Percentiles rank a stretch among this genome's conserved stretches.
Conservation (phyloP, 176 grass and related monocot species). For the Carex parvula region DNA sequence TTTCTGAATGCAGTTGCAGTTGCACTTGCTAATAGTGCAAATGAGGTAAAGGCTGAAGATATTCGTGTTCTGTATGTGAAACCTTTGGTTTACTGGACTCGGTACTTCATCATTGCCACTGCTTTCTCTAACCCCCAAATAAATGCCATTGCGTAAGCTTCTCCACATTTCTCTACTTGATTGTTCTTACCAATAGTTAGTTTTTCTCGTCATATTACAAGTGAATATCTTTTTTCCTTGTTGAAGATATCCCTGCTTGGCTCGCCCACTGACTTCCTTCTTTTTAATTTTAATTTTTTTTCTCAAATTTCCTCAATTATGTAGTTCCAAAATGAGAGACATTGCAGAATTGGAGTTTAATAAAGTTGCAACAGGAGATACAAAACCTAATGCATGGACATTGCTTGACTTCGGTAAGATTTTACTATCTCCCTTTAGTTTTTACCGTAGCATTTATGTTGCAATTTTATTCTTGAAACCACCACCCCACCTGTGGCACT, state of each 20-base stretch:
- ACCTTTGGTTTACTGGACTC: slow-evolving; percentile 93
- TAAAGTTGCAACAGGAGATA: slow-evolving; percentile 81
- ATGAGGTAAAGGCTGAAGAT: slow-evolving; percentile 83
- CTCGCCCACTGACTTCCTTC: neutral
- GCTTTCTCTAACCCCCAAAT: slow-evolving; percentile 95
- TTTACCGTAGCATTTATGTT: slow-evolving; percentile 8
- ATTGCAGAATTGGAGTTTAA: slow-evolving; percentile 79
- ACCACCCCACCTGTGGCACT: neutral
- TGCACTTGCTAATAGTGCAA: slow-evolving; percentile 74
- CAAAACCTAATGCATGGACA: slow-evolving; percentile 91
- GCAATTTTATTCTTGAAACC: neutral
- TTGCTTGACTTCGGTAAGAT: slow-evolving; percentile 78
- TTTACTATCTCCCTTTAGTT: neutral
- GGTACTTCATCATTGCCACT: slow-evolving; percentile 91
- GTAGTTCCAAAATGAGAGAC: slow-evolving; percentile 83
- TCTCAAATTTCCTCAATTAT: neutral
- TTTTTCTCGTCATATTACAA: neutral
- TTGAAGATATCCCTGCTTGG: neutral
- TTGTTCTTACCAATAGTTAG: neutral
- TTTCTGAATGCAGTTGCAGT: slow-evolving; percentile 55
- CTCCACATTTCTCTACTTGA: neutral
- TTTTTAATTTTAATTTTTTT: neutral
- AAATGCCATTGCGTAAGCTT: slow-evolving; percentile 72
- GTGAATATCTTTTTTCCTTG: neutral
- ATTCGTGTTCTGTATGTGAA: slow-evolving; percentile 79